Conservation (phyloP, 2,329 filamentous ascomycete genomes). For the Pseudogymnoascus pannorum region DNA sequence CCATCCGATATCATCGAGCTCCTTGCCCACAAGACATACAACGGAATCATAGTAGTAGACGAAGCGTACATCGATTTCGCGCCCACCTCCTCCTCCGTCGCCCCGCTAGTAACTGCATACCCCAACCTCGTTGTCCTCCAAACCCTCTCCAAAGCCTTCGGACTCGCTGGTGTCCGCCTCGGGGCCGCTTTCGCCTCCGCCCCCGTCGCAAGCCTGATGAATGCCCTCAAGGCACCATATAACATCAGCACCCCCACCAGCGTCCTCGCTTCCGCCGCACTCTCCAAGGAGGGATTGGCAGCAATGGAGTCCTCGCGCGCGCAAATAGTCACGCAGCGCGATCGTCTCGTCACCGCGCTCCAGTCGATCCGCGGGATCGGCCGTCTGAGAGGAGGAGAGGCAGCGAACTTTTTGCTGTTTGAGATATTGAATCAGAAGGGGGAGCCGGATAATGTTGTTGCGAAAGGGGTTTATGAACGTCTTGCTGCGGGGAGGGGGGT, state of each 20-base stretch:
- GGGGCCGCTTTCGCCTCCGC: constrained; percentile 76
- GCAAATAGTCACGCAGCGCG: constrained; percentile 67
- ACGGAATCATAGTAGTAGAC: constrained; percentile 86
- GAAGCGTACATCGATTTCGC: constrained; percentile 97
- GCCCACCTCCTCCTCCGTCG: constrained; percentile 68
- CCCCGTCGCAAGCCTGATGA: constrained; percentile 71
- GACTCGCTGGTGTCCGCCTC: constrained; percentile 85
- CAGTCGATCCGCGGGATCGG: constrained; percentile 73
- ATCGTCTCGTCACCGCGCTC: constrained; percentile 67
- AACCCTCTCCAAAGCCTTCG: constrained; percentile 96
- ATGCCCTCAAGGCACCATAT: constrained; percentile 92
- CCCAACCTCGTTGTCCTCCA: constrained; percentile 97
- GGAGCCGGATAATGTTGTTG: constrained; percentile 69
- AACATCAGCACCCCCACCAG: constrained; percentile 88
- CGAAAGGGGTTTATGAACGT: constrained; percentile 72
- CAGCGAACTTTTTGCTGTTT: constrained; percentile 84
- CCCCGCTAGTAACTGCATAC: constrained; percentile 86
- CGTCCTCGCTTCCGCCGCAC: constrained; percentile 66
- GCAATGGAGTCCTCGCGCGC: constrained; percentile 65
- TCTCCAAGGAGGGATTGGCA: constrained; percentile 58
- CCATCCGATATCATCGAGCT: constrained; percentile 68
- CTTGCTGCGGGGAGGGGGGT: constrained; percentile 83
- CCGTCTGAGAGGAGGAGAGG: constrained; percentile 67
- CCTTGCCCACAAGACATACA: constrained; percentile 85
- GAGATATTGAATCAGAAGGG: constrained; percentile 73